phyloP scores from a whole-genome alignment of 208 protist genomes.

The Leishmania major region DNA sequence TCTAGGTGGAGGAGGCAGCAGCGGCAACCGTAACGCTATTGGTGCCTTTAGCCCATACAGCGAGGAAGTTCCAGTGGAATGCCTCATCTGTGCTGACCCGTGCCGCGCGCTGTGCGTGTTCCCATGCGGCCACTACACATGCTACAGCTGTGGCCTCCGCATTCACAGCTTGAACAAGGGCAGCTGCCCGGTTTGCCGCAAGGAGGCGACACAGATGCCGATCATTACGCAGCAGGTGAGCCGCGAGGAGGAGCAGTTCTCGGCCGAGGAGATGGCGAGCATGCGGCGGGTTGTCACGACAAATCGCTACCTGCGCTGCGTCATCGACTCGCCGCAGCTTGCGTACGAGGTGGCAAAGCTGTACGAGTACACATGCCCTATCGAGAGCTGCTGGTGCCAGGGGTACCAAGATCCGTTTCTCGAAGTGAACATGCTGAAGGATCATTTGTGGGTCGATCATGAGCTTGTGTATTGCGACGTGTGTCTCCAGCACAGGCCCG shows the following conservation, averaged over 20 bases:
- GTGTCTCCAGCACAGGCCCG: slow-evolving; percentile 69
- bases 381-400: slow-evolving; percentile 61
- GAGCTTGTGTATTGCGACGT: slow-evolving; percentile 70
- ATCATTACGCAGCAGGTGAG: slow-evolving; percentile 62
- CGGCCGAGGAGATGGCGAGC: slow-evolving; percentile 46
- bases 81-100: slow-evolving; percentile 75
- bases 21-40: neutral
- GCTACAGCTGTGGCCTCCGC: slow-evolving; percentile 84
- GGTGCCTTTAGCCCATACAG: neutral
- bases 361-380: slow-evolving; percentile 74
- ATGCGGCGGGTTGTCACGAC: slow-evolving; percentile 34
- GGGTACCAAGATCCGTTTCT: slow-evolving; percentile 83
- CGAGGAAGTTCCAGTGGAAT: slow-evolving; percentile 55
- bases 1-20: neutral
- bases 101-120: slow-evolving; percentile 81
- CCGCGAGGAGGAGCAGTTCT: slow-evolving; percentile 58
- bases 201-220: slow-evolving; percentile 29
- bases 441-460: slow-evolving; percentile 78
- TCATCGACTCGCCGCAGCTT: slow-evolving; percentile 52
- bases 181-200: slow-evolving; percentile 80
- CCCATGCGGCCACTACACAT: slow-evolving; percentile 77
- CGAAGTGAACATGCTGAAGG: slow-evolving; percentile 49
- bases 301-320: slow-evolving; percentile 54
- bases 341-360: slow-evolving; percentile 71
- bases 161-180: slow-evolving; percentile 64